Evolutionary conservation across 2,329 filamentous ascomycete species (phyloP), one percentile per base, ranked within the genome.

Genomic region (Ophiocordyceps camponoti-floridani): DNA sequence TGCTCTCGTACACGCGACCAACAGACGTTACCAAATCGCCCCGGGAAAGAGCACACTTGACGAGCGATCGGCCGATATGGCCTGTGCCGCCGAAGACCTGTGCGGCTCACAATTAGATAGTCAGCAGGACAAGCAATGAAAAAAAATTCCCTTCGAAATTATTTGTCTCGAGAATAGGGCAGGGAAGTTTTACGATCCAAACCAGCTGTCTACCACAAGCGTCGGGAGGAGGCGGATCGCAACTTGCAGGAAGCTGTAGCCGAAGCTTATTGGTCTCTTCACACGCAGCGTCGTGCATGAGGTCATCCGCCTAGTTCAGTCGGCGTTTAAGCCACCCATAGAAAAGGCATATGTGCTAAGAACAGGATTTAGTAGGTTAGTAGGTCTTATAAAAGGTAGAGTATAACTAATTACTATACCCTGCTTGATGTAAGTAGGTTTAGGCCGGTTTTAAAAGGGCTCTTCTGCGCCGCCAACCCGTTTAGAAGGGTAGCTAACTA

Each of bases 31-130:
- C 89, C 43, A 80, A 72, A 58, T 98, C 91, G 52, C 82, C 82
- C 53, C 86, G 82, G 14, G 76, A 70, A 19, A 96, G 71, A 14
- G 84, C 86, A 45, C 75, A 78, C 55, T 91, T 89, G 47, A 89
- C 84, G 18, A 96, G 75, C 8, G 84, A 93, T 44, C 86, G 81
- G 47, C 91, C 91, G 72, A 96, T 94, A 56, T 98, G 91, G 46
- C 91, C 91, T n/a, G 88, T 95, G 43, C 86, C 88, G 43, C 91
- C 91, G 62, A 95, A 98, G 45, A 96, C 70, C 85, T 87, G 13
- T 28, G n/a, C 9, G n/a, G 18, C 12, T 1, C 9, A 23, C 7
- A 6, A 16, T 27, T 16, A 35, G 42, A 14, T n/a, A 33, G 27
- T 7, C 9, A 4, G 11, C 5, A 5, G n/a, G 9, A 11, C 12